A percentile compares a stretch with the other conserved stretches of the same genome.
phyloP scores from a whole-genome alignment of 2,329 filamentous ascomycete species.

The Parasarocladium wereldwijsianum region DNA sequence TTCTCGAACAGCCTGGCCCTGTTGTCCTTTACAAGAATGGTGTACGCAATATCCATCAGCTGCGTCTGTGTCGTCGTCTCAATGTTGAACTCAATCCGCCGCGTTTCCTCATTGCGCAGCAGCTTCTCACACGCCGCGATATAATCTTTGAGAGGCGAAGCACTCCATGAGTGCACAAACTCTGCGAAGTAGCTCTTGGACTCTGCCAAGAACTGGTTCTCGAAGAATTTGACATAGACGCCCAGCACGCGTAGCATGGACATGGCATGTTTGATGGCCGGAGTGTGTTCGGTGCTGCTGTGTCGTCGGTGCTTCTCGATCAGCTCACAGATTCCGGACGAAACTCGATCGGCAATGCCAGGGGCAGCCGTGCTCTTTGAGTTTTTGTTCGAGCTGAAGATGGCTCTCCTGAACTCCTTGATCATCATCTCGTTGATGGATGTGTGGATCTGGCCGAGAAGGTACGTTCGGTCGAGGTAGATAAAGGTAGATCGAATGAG shows the following conservation, averaged over 20 bases:
- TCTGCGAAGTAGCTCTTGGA: constrained; percentile 54
- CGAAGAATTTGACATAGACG: constrained; percentile 68
- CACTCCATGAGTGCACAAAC: constrained; percentile 54
- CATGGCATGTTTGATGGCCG: constrained; percentile 59
- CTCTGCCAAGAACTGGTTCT: constrained; percentile 53
- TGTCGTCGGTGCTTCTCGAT: constrained; percentile 56
- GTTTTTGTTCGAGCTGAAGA: constrained; percentile 21
- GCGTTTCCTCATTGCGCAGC: constrained; percentile 54
- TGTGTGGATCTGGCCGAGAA: constrained; percentile 54
- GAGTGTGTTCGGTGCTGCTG: constrained; percentile 40
- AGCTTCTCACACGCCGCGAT: constrained; percentile 55
- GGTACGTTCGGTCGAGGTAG: constrained; percentile 81
- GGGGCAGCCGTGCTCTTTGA: constrained; percentile 6
- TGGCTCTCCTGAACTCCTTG: constrained; percentile 52
- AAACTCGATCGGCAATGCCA: constrained; percentile 18
- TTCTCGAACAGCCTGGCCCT: constrained; percentile 50
- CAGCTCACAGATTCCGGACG: constrained; percentile 53
- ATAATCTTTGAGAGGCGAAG: constrained; percentile 56
- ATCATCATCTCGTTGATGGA: constrained; percentile 75
- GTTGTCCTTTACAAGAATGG: constrained; percentile 54
- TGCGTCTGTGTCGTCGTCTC: constrained; percentile 71
- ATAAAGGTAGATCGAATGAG: constrained; percentile 81
- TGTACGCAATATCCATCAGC: constrained; percentile 59
- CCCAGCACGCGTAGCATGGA: constrained; percentile 75
- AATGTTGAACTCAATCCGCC: constrained; percentile 70